phyloP scores from a whole-genome alignment of 306 rosid genomes.

The Quercus dentata region DNA sequence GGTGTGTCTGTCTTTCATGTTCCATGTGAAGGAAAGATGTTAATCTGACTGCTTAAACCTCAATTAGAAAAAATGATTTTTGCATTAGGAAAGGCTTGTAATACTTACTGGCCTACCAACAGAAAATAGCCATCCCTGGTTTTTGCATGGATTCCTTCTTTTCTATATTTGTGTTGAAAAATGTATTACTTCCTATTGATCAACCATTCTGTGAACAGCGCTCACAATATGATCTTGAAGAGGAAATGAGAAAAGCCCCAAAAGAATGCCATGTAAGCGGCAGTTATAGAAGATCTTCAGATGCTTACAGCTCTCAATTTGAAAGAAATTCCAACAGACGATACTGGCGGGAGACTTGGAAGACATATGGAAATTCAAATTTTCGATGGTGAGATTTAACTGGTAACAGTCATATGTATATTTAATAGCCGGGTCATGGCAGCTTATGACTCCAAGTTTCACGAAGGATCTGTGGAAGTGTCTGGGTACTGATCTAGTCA shows the following conservation, averaged over 20 bases:
- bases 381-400: constrained; percentile 25
- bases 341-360: constrained; percentile 32
- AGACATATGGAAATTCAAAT: constrained; percentile 36
- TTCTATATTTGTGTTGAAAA: neutral
- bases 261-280: constrained; percentile 48
- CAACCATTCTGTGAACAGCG: constrained; percentile 47
- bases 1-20: neutral
- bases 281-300: constrained; percentile 49
- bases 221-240: constrained; percentile 75
- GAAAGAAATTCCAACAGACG: constrained; percentile 37
- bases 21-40: neutral
- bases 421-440: neutral
- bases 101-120: neutral
- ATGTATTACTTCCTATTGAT: constrained; percentile 1
- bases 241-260: constrained; percentile 62
- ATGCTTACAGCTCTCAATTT: constrained; percentile 38
- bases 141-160: neutral
- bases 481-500: neutral
- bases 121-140: neutral
- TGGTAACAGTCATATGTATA: neutral
- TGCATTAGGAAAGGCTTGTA: too few species aligned
- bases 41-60: neutral
- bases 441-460: neutral
- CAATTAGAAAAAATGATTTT: neutral
- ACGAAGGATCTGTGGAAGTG: neutral